Evolutionary conservation across 345 rosid species (phyloP), one percentile per base, ranked within the genome.

Genomic region (Eucalyptus lansdowneana): DNA sequence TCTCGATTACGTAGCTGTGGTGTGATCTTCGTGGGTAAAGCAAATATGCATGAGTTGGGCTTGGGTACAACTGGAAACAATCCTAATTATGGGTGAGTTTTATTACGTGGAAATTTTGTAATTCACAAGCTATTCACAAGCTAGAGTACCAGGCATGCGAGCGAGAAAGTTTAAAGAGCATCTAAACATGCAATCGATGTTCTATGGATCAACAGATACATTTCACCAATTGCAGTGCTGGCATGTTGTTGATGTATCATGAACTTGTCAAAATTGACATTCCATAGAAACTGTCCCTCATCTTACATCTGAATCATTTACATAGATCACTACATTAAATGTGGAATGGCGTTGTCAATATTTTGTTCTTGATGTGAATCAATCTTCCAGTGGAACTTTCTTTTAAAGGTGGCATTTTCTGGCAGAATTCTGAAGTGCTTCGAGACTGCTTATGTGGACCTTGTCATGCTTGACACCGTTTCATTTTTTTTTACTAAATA

Each of bases 1-100:
- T 94, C 96, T 76, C 94, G 95, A 90, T 91, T 96, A 87, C 96
- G 99, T 11, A 90, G 92, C 49, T 97, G 99, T 88, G 98, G 98
- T 88, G 98, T 96, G 86, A 92, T 97, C 91, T 90, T 97, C 50
- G 89, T 97, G 31, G 99, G 99, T 44, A 97, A 97, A 96, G 97
- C 98, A 83, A 97, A 97, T 92, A 95, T 97, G 98, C 99, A 97
- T 90, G 98, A 97, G 91, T 24, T 96, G 89, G 99, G 99, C 92
- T 93, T 97, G 97, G 99, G 99, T n/a, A 96, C 98, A 17, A 97
- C 99, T 27, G 98, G 99, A 90, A 97, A 96, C 92, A 97, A 96
- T 94, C 94, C 98, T 17, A 96, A 94, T 91, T 96, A 97, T 65
- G 99, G 99, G 98, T 97, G 89, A 94, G 94, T 89, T 88, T 81